A percentile compares a stretch with the other conserved stretches of the same genome.
Evolutionary conservation across 305 asterid species (phyloP).

Genomic region (Salvia sclarea): DNA sequence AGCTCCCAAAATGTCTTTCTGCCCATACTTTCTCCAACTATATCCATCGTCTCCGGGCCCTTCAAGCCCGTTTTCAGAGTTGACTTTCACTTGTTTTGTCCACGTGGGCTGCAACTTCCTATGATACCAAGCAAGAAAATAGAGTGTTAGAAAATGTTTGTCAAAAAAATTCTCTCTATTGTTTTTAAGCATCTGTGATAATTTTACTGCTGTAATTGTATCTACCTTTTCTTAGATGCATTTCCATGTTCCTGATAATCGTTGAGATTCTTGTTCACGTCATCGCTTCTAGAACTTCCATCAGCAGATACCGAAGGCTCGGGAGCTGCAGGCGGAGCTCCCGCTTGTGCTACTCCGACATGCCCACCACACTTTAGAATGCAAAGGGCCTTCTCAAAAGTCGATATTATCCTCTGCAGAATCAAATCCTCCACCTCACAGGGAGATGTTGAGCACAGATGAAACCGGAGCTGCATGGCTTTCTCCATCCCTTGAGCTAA

Average conservation of each 20-base stretch:
- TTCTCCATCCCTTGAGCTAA: constrained; percentile 74
- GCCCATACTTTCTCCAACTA: constrained; percentile 95
- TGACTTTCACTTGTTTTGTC: constrained; percentile 65
- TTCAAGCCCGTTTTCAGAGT: constrained; percentile 65
- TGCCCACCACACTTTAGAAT: constrained; percentile 53
- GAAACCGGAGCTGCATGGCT: constrained; percentile 67
- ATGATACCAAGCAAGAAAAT: constrained; percentile 35
- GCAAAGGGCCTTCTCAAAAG: constrained; percentile 63
- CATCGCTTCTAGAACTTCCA: constrained; percentile 53
- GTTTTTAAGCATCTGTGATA: not conserved
- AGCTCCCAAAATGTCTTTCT: constrained; percentile 91
- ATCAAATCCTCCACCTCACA: constrained; percentile 49
- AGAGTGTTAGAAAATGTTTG: not conserved
- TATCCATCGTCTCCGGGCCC: constrained; percentile 77
- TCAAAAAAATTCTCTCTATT: not conserved
- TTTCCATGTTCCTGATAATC: constrained; percentile 40
- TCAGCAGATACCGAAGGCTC: constrained; percentile 50
- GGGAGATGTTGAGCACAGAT: constrained; percentile 46
- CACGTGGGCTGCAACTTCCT: constrained; percentile 73
- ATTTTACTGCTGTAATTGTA: constrained; percentile 26
- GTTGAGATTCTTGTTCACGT: constrained; percentile 34
- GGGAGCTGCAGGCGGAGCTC: constrained; percentile 31
- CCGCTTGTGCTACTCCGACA: constrained; percentile 28
- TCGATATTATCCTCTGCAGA: constrained; percentile 59
- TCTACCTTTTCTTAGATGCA: constrained; percentile 83